phyloP scores from a whole-genome alignment of 1,139 yeast species.

The Candida gigantensis region DNA sequence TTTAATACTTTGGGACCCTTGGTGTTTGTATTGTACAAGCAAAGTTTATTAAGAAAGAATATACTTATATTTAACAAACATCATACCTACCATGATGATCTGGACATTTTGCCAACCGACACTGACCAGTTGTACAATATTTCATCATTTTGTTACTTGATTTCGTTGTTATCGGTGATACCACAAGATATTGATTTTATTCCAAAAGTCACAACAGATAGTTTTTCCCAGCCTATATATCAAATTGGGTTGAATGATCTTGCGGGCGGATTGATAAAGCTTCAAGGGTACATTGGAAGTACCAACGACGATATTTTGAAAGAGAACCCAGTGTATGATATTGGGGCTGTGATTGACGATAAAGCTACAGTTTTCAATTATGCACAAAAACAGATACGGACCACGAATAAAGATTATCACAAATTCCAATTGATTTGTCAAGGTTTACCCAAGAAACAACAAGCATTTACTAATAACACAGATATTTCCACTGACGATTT shows the following conservation, averaged over 20 bases:
- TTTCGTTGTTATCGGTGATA: slow-evolving; percentile 38
- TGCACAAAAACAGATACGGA: slow-evolving; percentile 18
- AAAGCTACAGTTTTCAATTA: slow-evolving; percentile 10
- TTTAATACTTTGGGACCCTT: slow-evolving; percentile 68
- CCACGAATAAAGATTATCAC: slow-evolving; percentile 40
- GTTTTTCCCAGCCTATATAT: slow-evolving; percentile 53
- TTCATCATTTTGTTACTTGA: slow-evolving; percentile 37
- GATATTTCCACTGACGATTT: slow-evolving; percentile 24
- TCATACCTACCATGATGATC: slow-evolving; percentile 21
- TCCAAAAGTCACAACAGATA: slow-evolving; percentile 17
- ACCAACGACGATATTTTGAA: slow-evolving; percentile 73
- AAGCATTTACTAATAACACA: slow-evolving; percentile 11
- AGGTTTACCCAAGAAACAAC: slow-evolving; percentile 15
- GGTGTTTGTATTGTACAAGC: slow-evolving; percentile 69
- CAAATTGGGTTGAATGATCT: slow-evolving; percentile 68
- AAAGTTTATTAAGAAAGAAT: slow-evolving; percentile 61
- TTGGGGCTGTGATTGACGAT: slow-evolving; percentile 32
- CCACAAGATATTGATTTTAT: slow-evolving; percentile 31
- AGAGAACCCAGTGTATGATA: slow-evolving; percentile 57
- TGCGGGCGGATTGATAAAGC: slow-evolving; percentile 16
- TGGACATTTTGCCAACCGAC: slow-evolving; percentile 10
- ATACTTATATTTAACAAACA: slow-evolving; percentile 57
- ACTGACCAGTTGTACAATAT: slow-evolving; percentile 11
- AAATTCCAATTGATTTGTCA: slow-evolving; percentile 38
- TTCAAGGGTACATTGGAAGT: slow-evolving; percentile 55